These are phyloP conservation scores for Quercus alba DNA, from an alignment of 306 rosid genomes.

Conservation along the genomic window DNA sequence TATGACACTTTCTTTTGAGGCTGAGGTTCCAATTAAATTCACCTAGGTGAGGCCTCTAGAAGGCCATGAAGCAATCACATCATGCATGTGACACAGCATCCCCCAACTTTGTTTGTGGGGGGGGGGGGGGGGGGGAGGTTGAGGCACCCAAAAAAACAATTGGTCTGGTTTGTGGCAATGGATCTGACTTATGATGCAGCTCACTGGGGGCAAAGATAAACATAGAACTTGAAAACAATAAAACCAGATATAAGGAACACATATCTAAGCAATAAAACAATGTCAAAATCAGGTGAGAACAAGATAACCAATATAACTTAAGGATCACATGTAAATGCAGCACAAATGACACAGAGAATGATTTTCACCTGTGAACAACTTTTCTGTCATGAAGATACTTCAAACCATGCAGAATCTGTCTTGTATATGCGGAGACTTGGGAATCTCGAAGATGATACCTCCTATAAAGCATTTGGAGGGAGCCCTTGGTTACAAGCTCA, in stretches of 20 bases:
- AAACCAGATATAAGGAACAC: background rate
- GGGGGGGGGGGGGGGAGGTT: too few species aligned
- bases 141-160: background rate
- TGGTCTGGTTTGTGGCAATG: too few species aligned
- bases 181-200: background rate
- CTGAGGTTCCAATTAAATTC: background rate
- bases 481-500: slow-evolving; percentile 87
- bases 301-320: slow-evolving; percentile 3
- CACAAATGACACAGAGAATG: slow-evolving; percentile 4
- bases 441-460: slow-evolving; percentile 67
- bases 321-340: background rate
- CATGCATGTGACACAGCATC: too few species aligned
- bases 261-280: background rate
- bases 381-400: slow-evolving; percentile 87
- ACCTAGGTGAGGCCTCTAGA: background rate
- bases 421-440: slow-evolving; percentile 80
- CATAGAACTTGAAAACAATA: background rate
- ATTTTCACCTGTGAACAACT: slow-evolving; percentile 83
- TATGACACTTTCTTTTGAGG: background rate
- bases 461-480: slow-evolving; percentile 68
- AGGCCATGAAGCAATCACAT: background rate
- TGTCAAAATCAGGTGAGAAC: background rate
- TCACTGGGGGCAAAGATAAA: background rate
- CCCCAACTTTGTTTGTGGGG: too few species aligned
- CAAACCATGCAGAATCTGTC: slow-evolving; percentile 87